These are phyloP conservation scores for Jaenimonas drosophilae DNA, from an alignment of 208 protist genomes.

Conservation along the genomic window DNA sequence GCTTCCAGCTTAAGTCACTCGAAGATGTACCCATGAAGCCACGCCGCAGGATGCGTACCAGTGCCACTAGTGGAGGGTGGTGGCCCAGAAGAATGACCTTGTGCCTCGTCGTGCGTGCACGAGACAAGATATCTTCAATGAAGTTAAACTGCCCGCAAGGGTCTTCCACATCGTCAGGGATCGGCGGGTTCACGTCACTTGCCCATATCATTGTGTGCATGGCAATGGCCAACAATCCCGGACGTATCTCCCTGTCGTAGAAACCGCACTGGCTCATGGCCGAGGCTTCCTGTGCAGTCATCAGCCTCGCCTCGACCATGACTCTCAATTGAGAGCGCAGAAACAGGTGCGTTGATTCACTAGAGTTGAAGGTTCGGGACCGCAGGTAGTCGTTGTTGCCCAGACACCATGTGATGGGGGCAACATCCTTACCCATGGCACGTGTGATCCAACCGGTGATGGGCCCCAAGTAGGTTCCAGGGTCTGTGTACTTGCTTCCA, in stretches of 20 bases:
- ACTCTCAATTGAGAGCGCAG: slow-evolving; percentile 14
- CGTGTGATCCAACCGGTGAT: slow-evolving; percentile 15
- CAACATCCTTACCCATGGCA: slow-evolving; percentile 6
- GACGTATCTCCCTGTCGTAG: slow-evolving; percentile 20
- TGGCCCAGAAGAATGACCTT: slow-evolving; percentile 76
- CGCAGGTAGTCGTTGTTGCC: slow-evolving; percentile 80
- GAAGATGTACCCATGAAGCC: slow-evolving; percentile 16
- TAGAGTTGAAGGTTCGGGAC: slow-evolving; percentile 48
- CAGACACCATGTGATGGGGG: slow-evolving; percentile 10
- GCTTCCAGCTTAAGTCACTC: slow-evolving; percentile 61
- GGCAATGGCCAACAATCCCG: slow-evolving; percentile 30
- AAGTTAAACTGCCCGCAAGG: slow-evolving; percentile 69
- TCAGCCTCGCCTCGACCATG: slow-evolving; percentile 12
- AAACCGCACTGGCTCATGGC: slow-evolving; percentile 48
- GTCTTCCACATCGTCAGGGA: slow-evolving; percentile 33
- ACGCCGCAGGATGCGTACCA: slow-evolving; percentile 23
- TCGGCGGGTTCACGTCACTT: slow-evolving; percentile 13
- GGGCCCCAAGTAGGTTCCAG: neutral
- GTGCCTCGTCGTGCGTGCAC: slow-evolving; percentile 15
- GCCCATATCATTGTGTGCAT: slow-evolving; percentile 74
- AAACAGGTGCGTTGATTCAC: slow-evolving; percentile 8
- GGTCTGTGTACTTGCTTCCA: slow-evolving; percentile 11
- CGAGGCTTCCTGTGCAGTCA: slow-evolving; percentile 19
- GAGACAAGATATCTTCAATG: slow-evolving; percentile 23
- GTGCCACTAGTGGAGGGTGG: slow-evolving; percentile 46